A percentile compares a stretch with the other conserved stretches of the same genome.
Evolutionary conservation across 2,329 filamentous ascomycete genomes (phyloP).

Genomic region (Domatiomyces globalis): DNA sequence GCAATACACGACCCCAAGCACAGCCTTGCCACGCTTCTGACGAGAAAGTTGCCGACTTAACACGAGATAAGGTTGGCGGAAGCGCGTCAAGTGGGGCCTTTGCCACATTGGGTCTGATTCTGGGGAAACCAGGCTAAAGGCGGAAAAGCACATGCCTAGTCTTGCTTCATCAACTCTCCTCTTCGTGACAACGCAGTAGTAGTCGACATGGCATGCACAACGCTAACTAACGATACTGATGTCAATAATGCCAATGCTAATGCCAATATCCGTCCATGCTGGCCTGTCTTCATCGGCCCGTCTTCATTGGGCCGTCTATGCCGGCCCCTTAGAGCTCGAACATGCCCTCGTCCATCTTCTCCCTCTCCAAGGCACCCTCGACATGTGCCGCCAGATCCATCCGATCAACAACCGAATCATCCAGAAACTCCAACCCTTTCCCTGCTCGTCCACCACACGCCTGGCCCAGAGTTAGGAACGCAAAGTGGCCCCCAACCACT

Average conservation of each 20-base stretch:
- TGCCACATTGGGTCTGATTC: neutral
- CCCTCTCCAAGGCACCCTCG: neutral
- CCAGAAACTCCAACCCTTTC: conserved; percentile 39
- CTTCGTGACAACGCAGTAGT: no score
- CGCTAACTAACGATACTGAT: no score
- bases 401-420: conserved; percentile 19
- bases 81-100: neutral
- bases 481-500: conserved; percentile 75
- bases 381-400: neutral
- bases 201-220: no score
- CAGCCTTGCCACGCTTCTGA: neutral
- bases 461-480: conserved; percentile 65
- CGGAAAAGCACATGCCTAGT: neutral
- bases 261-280: no score
- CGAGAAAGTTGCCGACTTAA: no score
- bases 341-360: neutral
- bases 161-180: no score
- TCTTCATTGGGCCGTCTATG: no score
- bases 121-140: neutral
- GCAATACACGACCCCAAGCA: neutral
- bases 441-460: conserved; percentile 59
- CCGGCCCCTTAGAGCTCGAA: neutral
- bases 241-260: no score
- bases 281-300: no score
- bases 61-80: neutral